Evolutionary conservation across 106 monocot genomes (phyloP).

Genomic region (Platanthera guangdongensis): DNA sequence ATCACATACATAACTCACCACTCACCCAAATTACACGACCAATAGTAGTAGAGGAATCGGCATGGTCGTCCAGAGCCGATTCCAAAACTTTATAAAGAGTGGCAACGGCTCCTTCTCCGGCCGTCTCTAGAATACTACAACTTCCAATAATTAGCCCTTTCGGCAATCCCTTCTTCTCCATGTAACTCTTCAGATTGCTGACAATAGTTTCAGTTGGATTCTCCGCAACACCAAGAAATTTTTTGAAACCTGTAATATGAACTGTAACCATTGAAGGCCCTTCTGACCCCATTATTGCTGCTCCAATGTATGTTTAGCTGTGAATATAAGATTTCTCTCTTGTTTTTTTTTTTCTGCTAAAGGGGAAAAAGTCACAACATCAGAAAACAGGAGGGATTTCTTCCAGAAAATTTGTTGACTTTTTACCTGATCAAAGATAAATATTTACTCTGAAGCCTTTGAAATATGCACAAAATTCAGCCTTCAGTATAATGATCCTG

Average conservation of each 20-base stretch:
- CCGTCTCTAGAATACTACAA: slow-evolving; percentile 81
- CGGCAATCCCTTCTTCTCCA: slow-evolving; percentile 63
- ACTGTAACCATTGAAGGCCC: slow-evolving; percentile 69
- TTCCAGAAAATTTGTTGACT: not conserved
- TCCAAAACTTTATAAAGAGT: slow-evolving; percentile 57
- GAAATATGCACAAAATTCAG: not conserved
- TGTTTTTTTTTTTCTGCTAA: not conserved
- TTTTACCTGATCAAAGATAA: not conserved
- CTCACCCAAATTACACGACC: slow-evolving; percentile 62
- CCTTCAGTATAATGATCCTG: not conserved
- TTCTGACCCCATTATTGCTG: slow-evolving; percentile 72
- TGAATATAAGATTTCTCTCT: not conserved
- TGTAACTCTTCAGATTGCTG: slow-evolving; percentile 52
- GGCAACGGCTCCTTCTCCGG: slow-evolving; percentile 68
- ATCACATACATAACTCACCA: not conserved
- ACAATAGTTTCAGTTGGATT: slow-evolving; percentile 95
- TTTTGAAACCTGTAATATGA: slow-evolving; percentile 93
- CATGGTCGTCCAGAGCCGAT: slow-evolving; percentile 26
- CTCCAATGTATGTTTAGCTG: slow-evolving; percentile 5
- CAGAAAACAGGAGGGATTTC: not conserved
- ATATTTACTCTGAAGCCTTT: not conserved
- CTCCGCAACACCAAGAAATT: slow-evolving; percentile 84
- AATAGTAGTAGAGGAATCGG: slow-evolving; percentile 21
- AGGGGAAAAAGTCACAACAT: not conserved
- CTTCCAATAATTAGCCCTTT: slow-evolving; percentile 70